Base-by-base conservation (phyloP, 164 flowering plant genomes). In the Liquidambar formosana region DNA sequence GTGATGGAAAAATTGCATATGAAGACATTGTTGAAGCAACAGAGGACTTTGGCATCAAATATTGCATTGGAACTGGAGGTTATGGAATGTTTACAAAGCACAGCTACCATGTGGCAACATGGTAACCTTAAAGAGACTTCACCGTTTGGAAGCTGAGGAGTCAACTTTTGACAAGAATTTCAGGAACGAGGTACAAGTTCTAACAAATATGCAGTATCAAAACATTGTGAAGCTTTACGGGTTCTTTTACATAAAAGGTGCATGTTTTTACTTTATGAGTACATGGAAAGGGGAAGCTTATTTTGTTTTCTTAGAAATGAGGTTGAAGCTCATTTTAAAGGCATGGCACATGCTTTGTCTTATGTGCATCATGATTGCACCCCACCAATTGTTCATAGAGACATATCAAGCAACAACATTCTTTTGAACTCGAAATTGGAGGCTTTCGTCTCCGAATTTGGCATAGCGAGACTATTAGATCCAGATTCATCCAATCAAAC, bases 11-110 rank as follows among this genome's bases (percentile, higher is more conserved):
- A 14, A 49, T 68, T 45, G 73, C 73, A 13, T 71, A 27, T 16
- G 60, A 76, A 52, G 76, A 76, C 47, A 65, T 72, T 15, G 49
- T 76, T 9, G 2, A 25, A 66, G 73, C 73, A 38, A 76, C 60
- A 10, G 58, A 66, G 43, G 71, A 68, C 46, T 72, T 71, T 47
- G 73, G 61, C 46, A 63, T 68, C 41, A 58, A 14, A 38, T 64
- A 74, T 53, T 74, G 73, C 57, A 72, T 70, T 23, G 79, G 74
- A 18, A 65, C 74, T 9, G 75, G 77, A 9, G 73, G 76, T 21
- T 72, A 71, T 51, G 75, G 65, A 44, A 63, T 44, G 65, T 63
- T 10, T 63, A 63, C 18, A 63, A 19, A 45, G 65, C 65, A 12
- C 51, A 45, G 18, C 21, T 63, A 26, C 65, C 65, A 21, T n/a